Evolutionary conservation across 2,329 filamentous ascomycete genomes (phyloP).

Genomic region (Phialocephala subalpina): DNA sequence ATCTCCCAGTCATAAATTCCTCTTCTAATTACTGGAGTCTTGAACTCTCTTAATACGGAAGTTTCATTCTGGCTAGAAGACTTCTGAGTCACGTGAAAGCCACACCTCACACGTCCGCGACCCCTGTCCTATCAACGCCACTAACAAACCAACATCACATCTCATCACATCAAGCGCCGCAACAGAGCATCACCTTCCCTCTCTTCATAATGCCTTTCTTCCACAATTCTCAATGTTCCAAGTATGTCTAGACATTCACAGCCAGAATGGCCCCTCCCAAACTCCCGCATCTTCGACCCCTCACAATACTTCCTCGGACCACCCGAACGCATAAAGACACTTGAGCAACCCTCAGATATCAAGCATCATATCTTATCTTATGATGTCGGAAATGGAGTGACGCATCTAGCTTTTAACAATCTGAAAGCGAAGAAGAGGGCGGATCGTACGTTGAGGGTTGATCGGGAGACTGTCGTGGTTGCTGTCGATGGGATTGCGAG

Average conservation of each 20-base stretch:
- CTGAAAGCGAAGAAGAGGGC: conserved; percentile 18
- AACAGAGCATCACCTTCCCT: not conserved
- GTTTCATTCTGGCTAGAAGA: too few relatives aligned
- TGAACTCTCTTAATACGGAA: too few relatives aligned
- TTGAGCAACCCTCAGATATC: conserved; percentile 22
- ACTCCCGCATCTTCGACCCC: conserved; percentile 21
- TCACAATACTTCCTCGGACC: conserved; percentile 17
- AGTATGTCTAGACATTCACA: not conserved
- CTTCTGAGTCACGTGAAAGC: not conserved
- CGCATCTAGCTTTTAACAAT: conserved; percentile 18
- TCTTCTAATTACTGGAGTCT: too few relatives aligned
- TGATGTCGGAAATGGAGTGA: conserved; percentile 10
- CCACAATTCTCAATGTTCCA: not conserved
- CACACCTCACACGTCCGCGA: not conserved
- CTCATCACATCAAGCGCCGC: conserved; percentile 1
- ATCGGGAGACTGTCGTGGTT: conserved; percentile 12
- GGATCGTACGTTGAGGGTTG: conserved; percentile 15
- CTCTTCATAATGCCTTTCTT: not conserved
- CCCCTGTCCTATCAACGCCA: not conserved
- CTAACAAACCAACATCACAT: conserved; percentile 11
- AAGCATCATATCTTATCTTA: conserved; percentile 19
- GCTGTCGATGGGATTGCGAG: conserved; percentile 13
- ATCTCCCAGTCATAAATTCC: too few relatives aligned
- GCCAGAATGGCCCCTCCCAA: not conserved
- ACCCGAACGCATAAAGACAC: conserved; percentile 4